Evolutionary conservation across 257 asterid species (phyloP), one percentile per base, ranked within the genome.

Genomic region (Petunia secreta): DNA sequence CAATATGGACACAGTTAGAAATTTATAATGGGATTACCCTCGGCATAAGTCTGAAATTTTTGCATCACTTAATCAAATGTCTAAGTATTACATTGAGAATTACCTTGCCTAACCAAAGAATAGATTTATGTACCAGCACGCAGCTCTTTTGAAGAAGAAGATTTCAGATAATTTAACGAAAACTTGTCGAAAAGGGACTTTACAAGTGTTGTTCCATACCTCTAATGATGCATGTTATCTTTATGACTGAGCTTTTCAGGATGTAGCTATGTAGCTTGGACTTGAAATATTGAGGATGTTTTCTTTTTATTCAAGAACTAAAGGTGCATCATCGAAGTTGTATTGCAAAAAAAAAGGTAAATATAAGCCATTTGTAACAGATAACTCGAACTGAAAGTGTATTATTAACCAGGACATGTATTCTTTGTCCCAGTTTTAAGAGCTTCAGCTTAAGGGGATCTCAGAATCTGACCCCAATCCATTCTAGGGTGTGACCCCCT

Each of bases 231-330:
- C 34, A 71, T 25, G 59, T 10, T 69, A 69, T 69, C 25, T 46
- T 43, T 8, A 8, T 44, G 40, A 25, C 77, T 16, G 4, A 8
- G 59, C 59, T 16, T 48, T 38, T 9, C 10, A 71, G 77, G 44
- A 71, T 48, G 60, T 48, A 48, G 59, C 54, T 43, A 71, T 71
- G 67, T 62, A 71, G 25, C 43, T 71, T 71, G 77, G 60, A 48
- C 60, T 71, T 5, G 60, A 48, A 71, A 9, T 69, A 71, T 41
- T 10, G 3, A 44, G 69, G 14, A 8, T 8, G 25, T 8, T 58
- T n/a, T 16, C 4, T 5, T 9, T 48, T 71, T 4, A 25, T 48
- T 9, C 5, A 34, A 16, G 52, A 71, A 48, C 77, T 48, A 71
- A 48, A 43, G n/a, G 15, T 71, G 60, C 60, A 71, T 71, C 25